Percentiles rank a stretch among this genome's conserved stretches.
These are phyloP conservation scores for Trichoderma gamsii DNA, from an alignment of 495 filamentous ascomycete species.

Conservation along the genomic window DNA sequence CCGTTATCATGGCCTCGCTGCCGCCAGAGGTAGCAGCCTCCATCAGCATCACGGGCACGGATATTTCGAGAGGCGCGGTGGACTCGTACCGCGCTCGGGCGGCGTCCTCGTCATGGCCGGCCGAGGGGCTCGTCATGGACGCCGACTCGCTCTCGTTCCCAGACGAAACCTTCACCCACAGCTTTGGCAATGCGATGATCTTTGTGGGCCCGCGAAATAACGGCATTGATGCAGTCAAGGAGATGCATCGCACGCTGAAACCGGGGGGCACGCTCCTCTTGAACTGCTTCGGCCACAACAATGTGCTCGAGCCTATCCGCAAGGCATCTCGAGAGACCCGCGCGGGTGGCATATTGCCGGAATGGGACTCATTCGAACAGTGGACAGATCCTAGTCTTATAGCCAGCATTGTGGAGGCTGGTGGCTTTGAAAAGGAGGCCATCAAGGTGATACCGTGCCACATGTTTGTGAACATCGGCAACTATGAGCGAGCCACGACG, in stretches of 20 bases:
- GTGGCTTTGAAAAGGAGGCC: slow-evolving; percentile 19
- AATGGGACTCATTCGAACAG: slow-evolving; percentile 17
- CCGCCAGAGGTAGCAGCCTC: slow-evolving; percentile 16
- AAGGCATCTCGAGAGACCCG: slow-evolving; percentile 18
- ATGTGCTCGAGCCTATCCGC: slow-evolving; percentile 14
- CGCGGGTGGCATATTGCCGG: slow-evolving; percentile 13
- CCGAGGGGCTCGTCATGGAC: slow-evolving; percentile 19
- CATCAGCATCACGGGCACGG: slow-evolving; percentile 18
- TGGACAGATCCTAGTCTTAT: slow-evolving; percentile 17
- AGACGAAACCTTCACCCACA: slow-evolving; percentile 19
- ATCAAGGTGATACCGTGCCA: slow-evolving; percentile 15
- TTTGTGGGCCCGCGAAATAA: slow-evolving; percentile 20
- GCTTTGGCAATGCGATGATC: slow-evolving; percentile 20
- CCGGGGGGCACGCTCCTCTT: slow-evolving; percentile 19
- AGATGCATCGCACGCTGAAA: slow-evolving; percentile 22
- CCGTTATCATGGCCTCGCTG: slow-evolving; percentile 17
- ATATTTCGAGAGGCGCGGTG: slow-evolving; percentile 19
- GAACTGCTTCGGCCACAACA: slow-evolving; percentile 18
- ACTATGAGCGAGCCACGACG: slow-evolving; percentile 16
- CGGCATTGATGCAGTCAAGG: slow-evolving; percentile 20
- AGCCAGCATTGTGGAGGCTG: slow-evolving; percentile 17
- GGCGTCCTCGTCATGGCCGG: slow-evolving; percentile 17
- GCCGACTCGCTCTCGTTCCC: slow-evolving; percentile 18
- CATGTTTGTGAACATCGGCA: slow-evolving; percentile 14
- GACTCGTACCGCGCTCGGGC: slow-evolving; percentile 18